Percentiles rank a stretch among this genome's conserved stretches.
phyloP scores from a whole-genome alignment of 2,329 filamentous ascomycete genomes.

The Clarireedia homoeocarpa region DNA sequence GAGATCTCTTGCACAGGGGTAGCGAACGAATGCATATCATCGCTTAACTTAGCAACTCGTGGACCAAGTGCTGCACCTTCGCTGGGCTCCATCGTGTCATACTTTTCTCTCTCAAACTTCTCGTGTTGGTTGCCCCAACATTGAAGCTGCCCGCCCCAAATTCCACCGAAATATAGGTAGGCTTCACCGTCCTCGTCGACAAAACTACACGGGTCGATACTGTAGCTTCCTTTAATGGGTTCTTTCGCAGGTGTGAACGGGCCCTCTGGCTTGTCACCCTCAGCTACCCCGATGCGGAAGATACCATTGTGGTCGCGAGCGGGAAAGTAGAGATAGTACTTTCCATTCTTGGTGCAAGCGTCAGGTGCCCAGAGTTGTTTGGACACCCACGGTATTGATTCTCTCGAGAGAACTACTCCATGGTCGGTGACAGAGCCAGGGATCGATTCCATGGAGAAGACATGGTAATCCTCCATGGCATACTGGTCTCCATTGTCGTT shows the following conservation, averaged over 20 bases:
- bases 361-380: constrained; percentile 80
- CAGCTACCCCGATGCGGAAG: constrained; percentile 70
- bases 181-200: constrained; percentile 63
- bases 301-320: constrained; percentile 61
- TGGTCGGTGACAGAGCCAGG: constrained; percentile 56
- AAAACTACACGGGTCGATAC: constrained; percentile 69
- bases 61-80: constrained; percentile 56
- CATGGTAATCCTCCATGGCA: constrained; percentile 79
- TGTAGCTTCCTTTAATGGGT: constrained; percentile 61
- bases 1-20: constrained; percentile 48
- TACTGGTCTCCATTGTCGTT: constrained; percentile 85
- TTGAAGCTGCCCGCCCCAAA: constrained; percentile 76
- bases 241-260: constrained; percentile 60
- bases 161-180: constrained; percentile 69
- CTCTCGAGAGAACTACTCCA: constrained; percentile 56
- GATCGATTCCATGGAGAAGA: constrained; percentile 53
- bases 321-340: constrained; percentile 73
- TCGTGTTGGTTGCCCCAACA: constrained; percentile 46
- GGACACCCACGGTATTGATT: constrained; percentile 66
- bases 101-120: constrained; percentile 48
- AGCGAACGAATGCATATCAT: constrained; percentile 59
- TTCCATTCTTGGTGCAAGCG: constrained; percentile 58
- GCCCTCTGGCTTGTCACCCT: constrained; percentile 54
- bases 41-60: constrained; percentile 54
- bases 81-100: constrained; percentile 50